Conservation (phyloP, 352 stramenopile species). For the Aphanomyces euteiches region DNA sequence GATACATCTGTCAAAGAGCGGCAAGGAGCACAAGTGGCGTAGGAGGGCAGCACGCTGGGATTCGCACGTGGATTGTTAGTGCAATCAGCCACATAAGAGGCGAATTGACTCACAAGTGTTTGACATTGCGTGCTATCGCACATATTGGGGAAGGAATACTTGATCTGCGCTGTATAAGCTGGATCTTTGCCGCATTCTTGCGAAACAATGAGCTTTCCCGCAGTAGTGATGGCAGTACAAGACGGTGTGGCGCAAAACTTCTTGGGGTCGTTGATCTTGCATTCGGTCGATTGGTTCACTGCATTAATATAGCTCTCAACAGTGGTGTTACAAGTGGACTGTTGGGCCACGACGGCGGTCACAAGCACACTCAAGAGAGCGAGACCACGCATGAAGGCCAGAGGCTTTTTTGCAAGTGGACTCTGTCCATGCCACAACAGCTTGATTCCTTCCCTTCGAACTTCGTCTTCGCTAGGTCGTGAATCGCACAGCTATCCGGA, state of each 20-base stretch:
- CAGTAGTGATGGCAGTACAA: background rate
- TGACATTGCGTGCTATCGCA: constrained; percentile 4
- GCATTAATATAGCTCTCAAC: background rate
- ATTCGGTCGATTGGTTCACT: background rate
- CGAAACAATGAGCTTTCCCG: constrained; percentile 4
- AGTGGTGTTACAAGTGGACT: background rate
- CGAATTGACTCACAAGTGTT: background rate
- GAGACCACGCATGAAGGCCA: constrained; percentile 2
- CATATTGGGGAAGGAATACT: constrained; percentile 21
- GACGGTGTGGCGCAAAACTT: background rate
- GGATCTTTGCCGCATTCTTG: background rate
- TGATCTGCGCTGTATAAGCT: background rate
- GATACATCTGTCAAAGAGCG: constrained; percentile 17
- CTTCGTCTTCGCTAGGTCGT: constrained; percentile 19
- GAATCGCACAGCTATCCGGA: background rate
- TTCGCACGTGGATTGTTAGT: background rate
- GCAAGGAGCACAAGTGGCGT: constrained; percentile 16
- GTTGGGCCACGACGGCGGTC: background rate
- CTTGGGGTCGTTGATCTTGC: background rate
- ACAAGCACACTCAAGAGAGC: background rate
- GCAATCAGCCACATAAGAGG: background rate
- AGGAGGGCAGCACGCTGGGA: background rate
- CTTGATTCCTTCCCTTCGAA: background rate
- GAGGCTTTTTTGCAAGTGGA: background rate
- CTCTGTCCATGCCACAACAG: too few species aligned